Percentiles rank a stretch among this genome's conserved stretches.
Conservation (phyloP, 2,329 filamentous ascomycete genomes). For the Thelonectria rubi region DNA sequence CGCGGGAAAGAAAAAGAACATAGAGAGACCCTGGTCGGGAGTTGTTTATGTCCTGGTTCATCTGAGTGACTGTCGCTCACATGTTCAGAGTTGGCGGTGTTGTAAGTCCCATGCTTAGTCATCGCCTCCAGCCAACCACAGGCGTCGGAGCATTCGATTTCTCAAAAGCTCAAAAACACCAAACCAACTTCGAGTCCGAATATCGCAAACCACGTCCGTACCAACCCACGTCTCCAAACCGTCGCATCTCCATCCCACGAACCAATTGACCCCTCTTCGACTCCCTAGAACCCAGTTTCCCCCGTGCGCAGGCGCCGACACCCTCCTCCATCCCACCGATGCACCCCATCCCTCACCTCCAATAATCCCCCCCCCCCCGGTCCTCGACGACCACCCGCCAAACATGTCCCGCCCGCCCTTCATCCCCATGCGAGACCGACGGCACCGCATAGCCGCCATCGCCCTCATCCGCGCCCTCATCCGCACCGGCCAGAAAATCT, state of each 20-base stretch:
- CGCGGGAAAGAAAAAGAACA: not conserved
- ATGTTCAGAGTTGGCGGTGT: not conserved
- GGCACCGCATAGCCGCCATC: conserved; percentile 66
- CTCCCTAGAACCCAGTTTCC: not conserved
- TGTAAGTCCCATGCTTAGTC: conserved; percentile 16
- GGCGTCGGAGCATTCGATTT: not conserved
- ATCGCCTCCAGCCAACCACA: conserved; percentile 3
- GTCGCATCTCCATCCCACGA: not conserved
- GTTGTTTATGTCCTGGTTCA: not conserved
- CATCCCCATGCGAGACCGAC: conserved; percentile 59
- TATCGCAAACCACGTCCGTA: not conserved
- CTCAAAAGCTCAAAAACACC: conserved; percentile 9
- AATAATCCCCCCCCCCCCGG: not conserved
- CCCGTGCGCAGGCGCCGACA: not conserved
- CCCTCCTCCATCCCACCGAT: conserved; percentile 16
- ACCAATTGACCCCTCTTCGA: not conserved
- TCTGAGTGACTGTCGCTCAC: not conserved
- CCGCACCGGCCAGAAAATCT: conserved; percentile 62
- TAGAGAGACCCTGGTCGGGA: not conserved
- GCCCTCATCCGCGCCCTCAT: conserved; percentile 78
- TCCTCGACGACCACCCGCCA: not conserved
- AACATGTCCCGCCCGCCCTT: conserved; percentile 48
- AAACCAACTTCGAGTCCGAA: not conserved
- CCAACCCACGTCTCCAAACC: not conserved
- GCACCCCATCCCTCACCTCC: conserved; percentile 11